Evolutionary conservation across 352 stramenopile species (phyloP).

Genomic region (Aphanomyces cochlioides): DNA sequence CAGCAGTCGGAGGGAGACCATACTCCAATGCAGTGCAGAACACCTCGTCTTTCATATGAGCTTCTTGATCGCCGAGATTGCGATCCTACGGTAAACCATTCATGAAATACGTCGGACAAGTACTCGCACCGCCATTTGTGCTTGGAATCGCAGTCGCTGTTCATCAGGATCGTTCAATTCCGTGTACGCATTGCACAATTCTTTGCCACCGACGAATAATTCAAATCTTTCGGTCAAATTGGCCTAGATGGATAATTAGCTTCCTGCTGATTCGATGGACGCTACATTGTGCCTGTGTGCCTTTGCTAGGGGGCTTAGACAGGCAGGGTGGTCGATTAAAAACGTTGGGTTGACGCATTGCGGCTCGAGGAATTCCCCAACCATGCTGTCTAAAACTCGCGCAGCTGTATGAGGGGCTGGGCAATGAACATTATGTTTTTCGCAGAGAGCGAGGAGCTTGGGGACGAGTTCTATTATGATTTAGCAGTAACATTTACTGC

Average conservation of each 20-base stretch:
- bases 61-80: conserved; percentile 81
- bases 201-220: conserved; percentile 94
- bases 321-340: conserved; percentile 96
- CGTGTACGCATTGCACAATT: conserved; percentile 99
- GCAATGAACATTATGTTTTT: conserved; percentile 88
- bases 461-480: conserved; percentile 47
- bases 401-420: conserved; percentile 91
- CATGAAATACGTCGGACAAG: conserved; percentile 1
- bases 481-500: background rate
- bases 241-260: conserved; percentile 25
- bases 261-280: background rate
- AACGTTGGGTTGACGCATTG: conserved; percentile 94
- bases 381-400: conserved; percentile 96
- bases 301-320: conserved; percentile 96
- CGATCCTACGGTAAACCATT: conserved; percentile 42
- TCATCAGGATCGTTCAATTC: conserved; percentile 98
- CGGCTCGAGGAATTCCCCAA: conserved; percentile 96
- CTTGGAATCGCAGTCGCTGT: conserved; percentile 94
- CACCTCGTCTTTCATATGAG: conserved; percentile 92
- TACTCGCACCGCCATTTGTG: conserved; percentile 74
- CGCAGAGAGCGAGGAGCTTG: conserved; percentile 80
- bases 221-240: conserved; percentile 98
- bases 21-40: conserved; percentile 98
- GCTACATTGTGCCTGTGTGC: conserved; percentile 86
- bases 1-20: conserved; percentile 94